Conservation (phyloP, 768 basidiomycete genomes). For the Pleurotus sapidus region DNA sequence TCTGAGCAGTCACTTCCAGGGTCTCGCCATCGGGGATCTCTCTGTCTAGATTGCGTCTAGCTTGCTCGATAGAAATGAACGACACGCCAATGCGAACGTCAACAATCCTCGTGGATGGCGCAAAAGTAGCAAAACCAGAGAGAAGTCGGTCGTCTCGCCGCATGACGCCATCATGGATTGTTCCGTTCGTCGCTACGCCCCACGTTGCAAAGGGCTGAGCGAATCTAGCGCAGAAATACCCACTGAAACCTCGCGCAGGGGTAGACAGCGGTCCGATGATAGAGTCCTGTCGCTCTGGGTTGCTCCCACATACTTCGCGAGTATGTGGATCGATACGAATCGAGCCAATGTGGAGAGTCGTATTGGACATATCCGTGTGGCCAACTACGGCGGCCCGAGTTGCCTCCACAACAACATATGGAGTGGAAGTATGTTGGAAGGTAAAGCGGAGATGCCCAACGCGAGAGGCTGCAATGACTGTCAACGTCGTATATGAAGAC, state of each 20-base stretch:
- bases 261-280: conserved; percentile 46
- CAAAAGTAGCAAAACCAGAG: conserved; percentile 41
- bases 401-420: conserved; percentile 57
- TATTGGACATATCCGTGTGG: conserved; percentile 24
- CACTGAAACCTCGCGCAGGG: conserved; percentile 27
- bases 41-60: conserved; percentile 39
- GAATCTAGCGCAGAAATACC: conserved; percentile 47
- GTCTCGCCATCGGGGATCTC: conserved; percentile 42
- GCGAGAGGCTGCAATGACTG: conserved; percentile 47
- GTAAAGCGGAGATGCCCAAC: conserved; percentile 64
- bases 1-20: conserved; percentile 41
- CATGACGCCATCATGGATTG: conserved; percentile 19
- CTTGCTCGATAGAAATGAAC: conserved; percentile 59
- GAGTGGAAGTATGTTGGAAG: conserved; percentile 31
- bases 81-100: conserved; percentile 57
- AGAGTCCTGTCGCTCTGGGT: conserved; percentile 60
- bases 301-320: conserved; percentile 52
- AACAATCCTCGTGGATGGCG: conserved; percentile 23
- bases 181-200: conserved; percentile 41
- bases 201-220: conserved; percentile 37
- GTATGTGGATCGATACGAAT: conserved; percentile 37
- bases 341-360: conserved; percentile 45
- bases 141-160: conserved; percentile 32
- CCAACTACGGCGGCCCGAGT: conserved; percentile 50
- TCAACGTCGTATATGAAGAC: not conserved